phyloP scores from a whole-genome alignment of 345 rosid species.

The Psidium guajava region DNA sequence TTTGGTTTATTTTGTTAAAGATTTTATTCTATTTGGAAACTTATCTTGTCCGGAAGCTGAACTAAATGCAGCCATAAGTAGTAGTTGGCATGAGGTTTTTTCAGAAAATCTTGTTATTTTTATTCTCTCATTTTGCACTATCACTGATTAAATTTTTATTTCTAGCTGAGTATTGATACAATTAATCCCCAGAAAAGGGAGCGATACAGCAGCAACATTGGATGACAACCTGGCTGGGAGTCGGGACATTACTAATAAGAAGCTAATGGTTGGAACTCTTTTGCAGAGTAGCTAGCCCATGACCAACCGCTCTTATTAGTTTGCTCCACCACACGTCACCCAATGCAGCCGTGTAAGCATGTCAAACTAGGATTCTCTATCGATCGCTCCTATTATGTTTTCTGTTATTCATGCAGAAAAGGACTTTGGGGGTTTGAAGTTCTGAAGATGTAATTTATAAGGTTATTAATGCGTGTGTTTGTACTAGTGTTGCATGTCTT shows the following conservation, averaged over 20 bases:
- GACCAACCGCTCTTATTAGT: neutral
- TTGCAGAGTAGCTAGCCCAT: neutral
- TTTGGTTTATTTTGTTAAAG: neutral
- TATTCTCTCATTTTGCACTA: neutral
- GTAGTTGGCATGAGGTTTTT: neutral
- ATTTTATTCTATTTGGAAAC: neutral
- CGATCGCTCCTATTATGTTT: neutral
- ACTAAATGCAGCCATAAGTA: neutral
- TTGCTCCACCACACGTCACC: neutral
- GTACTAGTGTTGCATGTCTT: neutral
- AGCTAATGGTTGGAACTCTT: neutral
- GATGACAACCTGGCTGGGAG: neutral
- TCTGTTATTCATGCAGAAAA: no score
- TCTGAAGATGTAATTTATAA: neutral
- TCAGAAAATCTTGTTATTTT: neutral
- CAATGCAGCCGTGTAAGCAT: neutral
- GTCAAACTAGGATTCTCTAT: neutral
- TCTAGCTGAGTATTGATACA: neutral
- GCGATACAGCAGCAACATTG: neutral
- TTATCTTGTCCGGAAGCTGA: neutral
- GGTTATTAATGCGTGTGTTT: neutral
- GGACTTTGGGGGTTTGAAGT: neutral
- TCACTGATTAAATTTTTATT: neutral
- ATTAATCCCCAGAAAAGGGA: neutral
- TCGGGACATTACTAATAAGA: neutral